A percentile compares a stretch with the other conserved stretches of the same genome.
These are phyloP conservation scores for Martensiomyces pterosporus DNA, from an alignment of 192 early-diverging fungal genomes.

Conservation along the genomic window DNA sequence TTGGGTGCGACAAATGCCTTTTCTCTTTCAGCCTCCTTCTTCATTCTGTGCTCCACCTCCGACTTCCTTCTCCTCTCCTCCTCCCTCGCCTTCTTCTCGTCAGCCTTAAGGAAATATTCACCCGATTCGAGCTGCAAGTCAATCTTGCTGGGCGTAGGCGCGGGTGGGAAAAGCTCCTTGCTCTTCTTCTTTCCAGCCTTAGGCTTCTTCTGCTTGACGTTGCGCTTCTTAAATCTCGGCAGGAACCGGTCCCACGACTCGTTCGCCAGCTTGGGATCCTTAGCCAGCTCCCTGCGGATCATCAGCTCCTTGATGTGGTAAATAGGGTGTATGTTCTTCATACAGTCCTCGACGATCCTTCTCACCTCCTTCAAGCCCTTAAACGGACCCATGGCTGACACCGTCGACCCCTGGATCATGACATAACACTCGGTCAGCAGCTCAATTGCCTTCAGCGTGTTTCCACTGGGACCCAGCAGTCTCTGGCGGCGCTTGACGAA, in stretches of 20 bases:
- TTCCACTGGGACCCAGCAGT: constrained; percentile 91
- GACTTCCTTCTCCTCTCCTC: constrained; percentile 60
- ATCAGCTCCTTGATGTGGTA: constrained; percentile 98
- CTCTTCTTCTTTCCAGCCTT: constrained; percentile 70
- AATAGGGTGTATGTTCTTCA: constrained; percentile 98
- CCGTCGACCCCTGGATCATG: constrained; percentile 98
- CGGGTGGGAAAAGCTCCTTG: constrained; percentile 87
- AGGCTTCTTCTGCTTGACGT: constrained; percentile 65
- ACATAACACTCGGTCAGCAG: constrained; percentile 92
- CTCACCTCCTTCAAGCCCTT: constrained; percentile 85
- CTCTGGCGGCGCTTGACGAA: constrained; percentile 96
- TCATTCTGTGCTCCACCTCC: constrained; percentile 63
- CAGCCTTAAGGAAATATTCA: constrained; percentile 89
- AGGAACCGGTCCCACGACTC: constrained; percentile 98
- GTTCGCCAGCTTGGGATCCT: constrained; percentile 87
- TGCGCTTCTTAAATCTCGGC: constrained; percentile 94
- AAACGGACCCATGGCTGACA: constrained; percentile 87
- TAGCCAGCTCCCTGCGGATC: constrained; percentile 97
- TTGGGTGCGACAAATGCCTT: constrained; percentile 79
- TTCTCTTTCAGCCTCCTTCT: constrained; percentile 68
- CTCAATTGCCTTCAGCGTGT: constrained; percentile 95
- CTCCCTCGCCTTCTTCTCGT: constrained; percentile 60
- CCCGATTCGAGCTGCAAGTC: constrained; percentile 92
- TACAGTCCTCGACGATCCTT: constrained; percentile 91
- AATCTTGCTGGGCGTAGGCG: constrained; percentile 77